Conservation (phyloP, 305 asterid species). For the Fraxinus greggii region DNA sequence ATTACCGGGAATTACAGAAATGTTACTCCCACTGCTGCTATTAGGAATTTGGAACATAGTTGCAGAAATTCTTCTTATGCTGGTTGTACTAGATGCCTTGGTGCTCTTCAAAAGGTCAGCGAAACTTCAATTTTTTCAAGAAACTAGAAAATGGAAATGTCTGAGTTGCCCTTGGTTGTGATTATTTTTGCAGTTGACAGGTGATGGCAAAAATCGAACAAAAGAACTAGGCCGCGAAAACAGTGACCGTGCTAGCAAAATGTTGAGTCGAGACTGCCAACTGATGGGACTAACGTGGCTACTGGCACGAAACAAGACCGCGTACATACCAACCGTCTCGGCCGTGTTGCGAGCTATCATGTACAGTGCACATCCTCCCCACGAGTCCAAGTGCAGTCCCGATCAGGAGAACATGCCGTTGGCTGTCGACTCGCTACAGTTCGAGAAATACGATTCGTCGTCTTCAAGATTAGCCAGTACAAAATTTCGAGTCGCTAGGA, state of each 20-base stretch:
- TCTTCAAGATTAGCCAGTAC: slow-evolving; percentile 18
- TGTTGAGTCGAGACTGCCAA: slow-evolving; percentile 82
- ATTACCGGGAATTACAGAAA: slow-evolving; percentile 41
- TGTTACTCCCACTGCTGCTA: slow-evolving; percentile 84
- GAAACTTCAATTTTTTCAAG: neutral
- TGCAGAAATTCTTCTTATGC: slow-evolving; percentile 75
- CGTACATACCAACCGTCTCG: slow-evolving; percentile 93
- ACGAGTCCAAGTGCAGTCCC: slow-evolving; percentile 79
- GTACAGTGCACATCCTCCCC: slow-evolving; percentile 92
- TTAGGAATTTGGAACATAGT: slow-evolving; percentile 66
- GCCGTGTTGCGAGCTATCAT: slow-evolving; percentile 92
- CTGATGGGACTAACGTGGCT: slow-evolving; percentile 99
- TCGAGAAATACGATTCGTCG: slow-evolving; percentile 55
- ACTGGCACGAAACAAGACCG: slow-evolving; percentile 91
- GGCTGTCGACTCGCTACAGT: slow-evolving; percentile 95
- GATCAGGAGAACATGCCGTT: slow-evolving; percentile 99
- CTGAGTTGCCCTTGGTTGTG: slow-evolving; percentile 17
- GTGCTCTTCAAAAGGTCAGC: slow-evolving; percentile 75
- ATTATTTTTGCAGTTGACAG: slow-evolving; percentile 47
- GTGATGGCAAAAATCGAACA: slow-evolving; percentile 67
- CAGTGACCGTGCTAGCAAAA: slow-evolving; percentile 58
- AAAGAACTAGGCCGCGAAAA: slow-evolving; percentile 26
- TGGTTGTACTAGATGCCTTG: slow-evolving; percentile 87
- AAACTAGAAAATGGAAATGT: neutral
- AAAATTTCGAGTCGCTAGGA: neutral